Conservation (phyloP, 1,284 basidiomycete species). For the Kwoniella shivajii region DNA sequence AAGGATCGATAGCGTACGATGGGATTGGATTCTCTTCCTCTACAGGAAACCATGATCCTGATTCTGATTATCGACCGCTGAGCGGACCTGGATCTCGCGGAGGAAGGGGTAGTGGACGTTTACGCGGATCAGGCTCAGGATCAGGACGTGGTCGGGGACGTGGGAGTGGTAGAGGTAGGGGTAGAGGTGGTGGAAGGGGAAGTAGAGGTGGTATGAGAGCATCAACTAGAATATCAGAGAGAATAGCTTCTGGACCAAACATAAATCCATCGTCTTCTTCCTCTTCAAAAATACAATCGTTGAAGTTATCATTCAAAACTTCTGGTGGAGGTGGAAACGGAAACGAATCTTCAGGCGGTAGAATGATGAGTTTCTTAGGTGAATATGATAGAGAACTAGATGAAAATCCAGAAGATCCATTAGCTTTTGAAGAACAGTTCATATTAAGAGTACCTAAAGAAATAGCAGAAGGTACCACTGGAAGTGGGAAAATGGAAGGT, state of each 20-base stretch:
- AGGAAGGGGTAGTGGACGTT: background rate
- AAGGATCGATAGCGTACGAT: background rate
- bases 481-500: constrained; percentile 56
- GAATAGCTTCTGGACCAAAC: constrained; percentile 4
- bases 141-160: constrained; percentile 5
- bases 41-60: background rate
- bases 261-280: too few relatives aligned
- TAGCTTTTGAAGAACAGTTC: constrained; percentile 97
- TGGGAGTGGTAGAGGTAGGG: constrained; percentile 5
- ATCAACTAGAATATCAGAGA: constrained; percentile 16
- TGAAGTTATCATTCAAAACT: constrained; percentile 47
- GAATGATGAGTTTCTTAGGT: constrained; percentile 72
- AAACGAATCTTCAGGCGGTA: constrained; percentile 25
- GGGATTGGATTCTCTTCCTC: background rate
- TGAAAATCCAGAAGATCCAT: constrained; percentile 81
- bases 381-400: constrained; percentile 92
- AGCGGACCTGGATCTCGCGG: background rate
- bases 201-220: constrained; percentile 12
- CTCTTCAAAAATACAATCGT: constrained; percentile 17
- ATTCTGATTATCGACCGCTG: background rate
- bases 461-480: constrained; percentile 45
- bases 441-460: constrained; percentile 84
- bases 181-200: constrained; percentile 11
- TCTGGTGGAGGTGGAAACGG: constrained; percentile 4
- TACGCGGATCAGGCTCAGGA: background rate